These are phyloP conservation scores for Tremella fuciformis DNA, from an alignment of 768 basidiomycete genomes.

Conservation along the genomic window DNA sequence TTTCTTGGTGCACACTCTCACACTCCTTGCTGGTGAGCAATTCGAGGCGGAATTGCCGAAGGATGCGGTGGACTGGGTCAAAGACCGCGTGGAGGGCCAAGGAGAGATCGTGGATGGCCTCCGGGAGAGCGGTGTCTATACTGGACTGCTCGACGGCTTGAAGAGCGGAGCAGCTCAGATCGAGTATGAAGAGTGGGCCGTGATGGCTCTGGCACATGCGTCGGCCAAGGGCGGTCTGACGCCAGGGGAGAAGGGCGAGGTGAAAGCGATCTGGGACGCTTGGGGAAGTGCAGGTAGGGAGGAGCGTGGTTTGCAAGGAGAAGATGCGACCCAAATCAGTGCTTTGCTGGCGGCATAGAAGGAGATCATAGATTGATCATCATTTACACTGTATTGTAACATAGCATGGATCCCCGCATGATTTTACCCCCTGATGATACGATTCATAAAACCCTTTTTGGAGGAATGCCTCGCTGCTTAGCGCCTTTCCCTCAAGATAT, in stretches of 20 bases:
- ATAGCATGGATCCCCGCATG: conserved; percentile 5
- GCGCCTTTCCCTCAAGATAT: conserved; percentile 71
- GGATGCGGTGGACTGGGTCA: conserved; percentile 29
- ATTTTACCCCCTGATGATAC: no score
- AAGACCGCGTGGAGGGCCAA: conserved; percentile 18
- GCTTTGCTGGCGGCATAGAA: not conserved
- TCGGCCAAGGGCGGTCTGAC: conserved; percentile 23
- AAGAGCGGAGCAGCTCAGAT: conserved; percentile 20
- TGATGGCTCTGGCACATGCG: conserved; percentile 32
- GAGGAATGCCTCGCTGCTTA: conserved; percentile 43
- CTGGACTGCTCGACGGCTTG: conserved; percentile 16
- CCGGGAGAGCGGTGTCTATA: conserved; percentile 23
- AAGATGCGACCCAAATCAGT: conserved; percentile 14
- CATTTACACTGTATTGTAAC: not conserved
- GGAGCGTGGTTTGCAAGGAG: conserved; percentile 27
- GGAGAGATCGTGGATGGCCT: conserved; percentile 30
- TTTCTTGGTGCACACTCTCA: conserved; percentile 49
- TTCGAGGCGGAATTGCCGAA: conserved; percentile 35
- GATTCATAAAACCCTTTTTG: no score
- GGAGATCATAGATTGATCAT: not conserved
- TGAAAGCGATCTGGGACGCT: conserved; percentile 20
- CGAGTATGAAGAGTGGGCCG: conserved; percentile 42
- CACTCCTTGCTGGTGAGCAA: conserved; percentile 38
- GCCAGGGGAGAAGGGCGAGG: conserved; percentile 17
- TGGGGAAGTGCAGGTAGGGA: conserved; percentile 23